Evolutionary conservation across 768 basidiomycete species (phyloP).

Genomic region (Stropharia rugosoannulata): DNA sequence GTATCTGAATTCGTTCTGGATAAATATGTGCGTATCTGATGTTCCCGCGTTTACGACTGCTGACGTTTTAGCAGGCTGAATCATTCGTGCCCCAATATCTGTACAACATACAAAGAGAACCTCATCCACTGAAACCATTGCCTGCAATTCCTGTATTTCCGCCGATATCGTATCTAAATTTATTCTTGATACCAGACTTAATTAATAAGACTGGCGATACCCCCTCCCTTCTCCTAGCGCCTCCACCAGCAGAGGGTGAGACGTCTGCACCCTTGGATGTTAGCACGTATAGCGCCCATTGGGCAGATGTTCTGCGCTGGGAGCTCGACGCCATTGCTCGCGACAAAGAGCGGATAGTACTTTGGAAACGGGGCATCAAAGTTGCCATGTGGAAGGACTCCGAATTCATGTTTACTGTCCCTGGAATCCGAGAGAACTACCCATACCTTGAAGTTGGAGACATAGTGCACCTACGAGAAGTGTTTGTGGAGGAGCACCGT

Average conservation of each 20-base stretch:
- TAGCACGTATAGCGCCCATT: slow-evolving; percentile 38
- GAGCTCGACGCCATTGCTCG: slow-evolving; percentile 41
- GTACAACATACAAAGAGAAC: slow-evolving; percentile 46
- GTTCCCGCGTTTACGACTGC: not conserved
- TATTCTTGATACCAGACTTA: slow-evolving; percentile 37
- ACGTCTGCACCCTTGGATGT: slow-evolving; percentile 23
- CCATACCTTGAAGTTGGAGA: slow-evolving; percentile 45
- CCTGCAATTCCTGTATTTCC: slow-evolving; percentile 44
- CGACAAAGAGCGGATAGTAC: slow-evolving; percentile 42
- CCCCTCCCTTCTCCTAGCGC: slow-evolving; percentile 25
- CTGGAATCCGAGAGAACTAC: slow-evolving; percentile 40
- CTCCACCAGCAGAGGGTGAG: slow-evolving; percentile 22
- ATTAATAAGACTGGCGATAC: slow-evolving; percentile 25
- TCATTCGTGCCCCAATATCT: slow-evolving; percentile 48
- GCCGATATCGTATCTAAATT: slow-evolving; percentile 36
- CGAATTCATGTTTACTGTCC: slow-evolving; percentile 36
- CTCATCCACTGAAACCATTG: slow-evolving; percentile 39
- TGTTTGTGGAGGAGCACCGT: slow-evolving; percentile 23
- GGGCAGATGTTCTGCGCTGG: slow-evolving; percentile 41
- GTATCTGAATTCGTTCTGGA: slow-evolving; percentile 34
- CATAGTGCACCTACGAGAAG: slow-evolving; percentile 43
- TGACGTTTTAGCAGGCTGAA: slow-evolving; percentile 36
- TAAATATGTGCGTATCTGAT: slow-evolving; percentile 38
- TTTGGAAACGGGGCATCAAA: slow-evolving; percentile 39
- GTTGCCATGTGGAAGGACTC: slow-evolving; percentile 35